Percentiles rank a stretch among this genome's conserved stretches.
These are phyloP conservation scores for Kwoniella heveanensis DNA, from an alignment of 768 basidiomycete species.

Conservation along the genomic window DNA sequence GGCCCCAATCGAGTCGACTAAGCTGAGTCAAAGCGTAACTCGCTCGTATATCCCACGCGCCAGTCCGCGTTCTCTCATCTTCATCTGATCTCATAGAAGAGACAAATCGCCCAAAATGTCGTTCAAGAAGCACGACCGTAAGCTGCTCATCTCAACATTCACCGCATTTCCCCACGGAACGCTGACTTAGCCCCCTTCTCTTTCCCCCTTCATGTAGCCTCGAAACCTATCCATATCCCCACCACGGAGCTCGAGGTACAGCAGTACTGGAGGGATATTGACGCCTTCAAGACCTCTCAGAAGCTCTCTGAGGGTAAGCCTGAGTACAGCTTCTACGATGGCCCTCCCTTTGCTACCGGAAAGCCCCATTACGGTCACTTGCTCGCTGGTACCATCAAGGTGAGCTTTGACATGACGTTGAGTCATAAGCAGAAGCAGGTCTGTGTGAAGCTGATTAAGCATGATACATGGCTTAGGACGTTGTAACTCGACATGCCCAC, in stretches of 20 bases:
- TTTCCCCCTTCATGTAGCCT: conserved; percentile 21
- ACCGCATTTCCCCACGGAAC: not conserved
- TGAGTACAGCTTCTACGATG: conserved; percentile 93
- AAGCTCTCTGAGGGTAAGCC: conserved; percentile 89
- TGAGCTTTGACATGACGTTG: too few relatives aligned
- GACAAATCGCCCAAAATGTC: conserved; percentile 36
- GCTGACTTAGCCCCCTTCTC: not conserved
- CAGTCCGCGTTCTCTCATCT: too few relatives aligned
- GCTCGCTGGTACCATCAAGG: conserved; percentile 63
- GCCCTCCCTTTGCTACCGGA: conserved; percentile 95
- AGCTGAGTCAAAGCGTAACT: too few relatives aligned
- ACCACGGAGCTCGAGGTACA: conserved; percentile 70
- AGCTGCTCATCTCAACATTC: not conserved
- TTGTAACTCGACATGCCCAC: conserved; percentile 93
- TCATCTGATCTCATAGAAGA: too few relatives aligned
- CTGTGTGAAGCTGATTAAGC: not conserved
- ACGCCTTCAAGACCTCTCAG: conserved; percentile 92
- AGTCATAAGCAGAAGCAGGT: too few relatives aligned
- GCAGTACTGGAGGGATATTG: conserved; percentile 90
- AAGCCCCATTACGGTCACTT: conserved; percentile 95
- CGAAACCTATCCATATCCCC: conserved; percentile 50
- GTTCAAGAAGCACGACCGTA: conserved; percentile 41
- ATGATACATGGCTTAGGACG: conserved; percentile 66
- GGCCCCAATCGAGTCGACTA: too few relatives aligned
- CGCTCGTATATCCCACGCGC: too few relatives aligned